These are phyloP conservation scores for Bipolaris oryzae DNA, from an alignment of 2,329 filamentous ascomycete genomes.

Conservation along the genomic window DNA sequence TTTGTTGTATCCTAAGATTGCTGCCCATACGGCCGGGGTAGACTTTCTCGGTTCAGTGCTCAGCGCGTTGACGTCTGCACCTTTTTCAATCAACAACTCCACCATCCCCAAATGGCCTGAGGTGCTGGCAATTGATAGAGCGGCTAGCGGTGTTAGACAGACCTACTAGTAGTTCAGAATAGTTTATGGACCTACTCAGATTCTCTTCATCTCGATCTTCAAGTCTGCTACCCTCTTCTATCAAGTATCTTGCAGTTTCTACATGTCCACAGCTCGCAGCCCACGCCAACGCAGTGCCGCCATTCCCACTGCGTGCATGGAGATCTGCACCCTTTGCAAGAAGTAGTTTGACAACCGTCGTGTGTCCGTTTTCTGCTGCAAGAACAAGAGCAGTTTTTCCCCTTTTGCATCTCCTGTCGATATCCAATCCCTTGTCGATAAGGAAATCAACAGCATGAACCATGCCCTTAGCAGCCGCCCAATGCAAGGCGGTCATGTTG, in stretches of 20 bases:
- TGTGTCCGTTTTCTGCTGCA: slow-evolving; percentile 26
- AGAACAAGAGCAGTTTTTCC: slow-evolving; percentile 30
- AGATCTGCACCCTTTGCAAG: slow-evolving; percentile 27
- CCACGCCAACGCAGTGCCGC: slow-evolving; percentile 23
- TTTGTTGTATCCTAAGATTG: slow-evolving; percentile 1
- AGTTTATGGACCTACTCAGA: not conserved
- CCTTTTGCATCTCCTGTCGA: not conserved
- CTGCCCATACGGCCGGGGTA: slow-evolving; percentile 27
- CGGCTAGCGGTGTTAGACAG: not conserved
- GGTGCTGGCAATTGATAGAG: slow-evolving; percentile 13
- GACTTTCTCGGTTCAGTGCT: slow-evolving; percentile 11
- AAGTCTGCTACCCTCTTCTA: not conserved
- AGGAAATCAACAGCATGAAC: not conserved
- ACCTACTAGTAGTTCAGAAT: not conserved
- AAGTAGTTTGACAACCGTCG: slow-evolving; percentile 20
- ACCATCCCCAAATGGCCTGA: slow-evolving; percentile 21
- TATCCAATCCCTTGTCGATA: not conserved
- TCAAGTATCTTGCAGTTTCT: slow-evolving; percentile 2
- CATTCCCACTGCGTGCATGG: slow-evolving; percentile 15
- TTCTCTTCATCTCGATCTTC: not conserved
- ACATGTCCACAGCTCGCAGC: slow-evolving; percentile 22
- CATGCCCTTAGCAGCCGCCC: not conserved
- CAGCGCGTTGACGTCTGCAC: slow-evolving; percentile 22
- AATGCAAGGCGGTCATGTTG: not conserved
- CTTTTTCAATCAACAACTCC: slow-evolving; percentile 23